phyloP scores from a whole-genome alignment of 2,329 filamentous ascomycete genomes.

The Hymenoscyphus scutula region DNA sequence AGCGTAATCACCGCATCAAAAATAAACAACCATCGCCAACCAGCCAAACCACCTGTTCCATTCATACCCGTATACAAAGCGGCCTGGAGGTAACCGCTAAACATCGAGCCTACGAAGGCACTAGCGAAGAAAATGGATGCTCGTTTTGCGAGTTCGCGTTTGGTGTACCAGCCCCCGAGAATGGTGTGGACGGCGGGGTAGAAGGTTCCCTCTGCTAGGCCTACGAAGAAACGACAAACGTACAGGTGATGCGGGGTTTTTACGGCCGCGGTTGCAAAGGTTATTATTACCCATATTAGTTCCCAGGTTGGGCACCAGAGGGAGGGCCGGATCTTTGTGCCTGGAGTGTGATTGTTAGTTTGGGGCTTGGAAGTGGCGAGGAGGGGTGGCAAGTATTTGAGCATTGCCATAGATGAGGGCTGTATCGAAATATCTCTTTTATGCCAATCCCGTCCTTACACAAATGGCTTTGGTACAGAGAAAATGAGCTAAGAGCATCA shows the following conservation, averaged over 20 bases:
- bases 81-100: slow-evolving; percentile 44
- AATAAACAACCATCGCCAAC: slow-evolving; percentile 46
- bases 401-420: no score
- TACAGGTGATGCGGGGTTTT: slow-evolving; percentile 48
- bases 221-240: slow-evolving; percentile 52
- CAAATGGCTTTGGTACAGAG: no score
- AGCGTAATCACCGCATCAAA: slow-evolving; percentile 34
- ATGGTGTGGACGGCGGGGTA: slow-evolving; percentile 38
- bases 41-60: slow-evolving; percentile 37
- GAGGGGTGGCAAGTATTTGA: no score
- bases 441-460: no score
- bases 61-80: slow-evolving; percentile 42
- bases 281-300: slow-evolving; percentile 55
- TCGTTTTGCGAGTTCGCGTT: slow-evolving; percentile 42
- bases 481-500: no score
- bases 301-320: slow-evolving; percentile 57
- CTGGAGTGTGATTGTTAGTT: background rate
- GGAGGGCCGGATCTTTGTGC: slow-evolving; percentile 52
- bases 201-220: slow-evolving; percentile 47
- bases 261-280: slow-evolving; percentile 52
- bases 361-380: background rate
- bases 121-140: slow-evolving; percentile 43
- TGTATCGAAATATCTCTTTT: no score
- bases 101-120: slow-evolving; percentile 40
- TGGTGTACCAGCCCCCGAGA: slow-evolving; percentile 42